These are phyloP conservation scores for Beauveria sp. DNA, from an alignment of 2,329 filamentous ascomycete genomes.

Conservation along the genomic window DNA sequence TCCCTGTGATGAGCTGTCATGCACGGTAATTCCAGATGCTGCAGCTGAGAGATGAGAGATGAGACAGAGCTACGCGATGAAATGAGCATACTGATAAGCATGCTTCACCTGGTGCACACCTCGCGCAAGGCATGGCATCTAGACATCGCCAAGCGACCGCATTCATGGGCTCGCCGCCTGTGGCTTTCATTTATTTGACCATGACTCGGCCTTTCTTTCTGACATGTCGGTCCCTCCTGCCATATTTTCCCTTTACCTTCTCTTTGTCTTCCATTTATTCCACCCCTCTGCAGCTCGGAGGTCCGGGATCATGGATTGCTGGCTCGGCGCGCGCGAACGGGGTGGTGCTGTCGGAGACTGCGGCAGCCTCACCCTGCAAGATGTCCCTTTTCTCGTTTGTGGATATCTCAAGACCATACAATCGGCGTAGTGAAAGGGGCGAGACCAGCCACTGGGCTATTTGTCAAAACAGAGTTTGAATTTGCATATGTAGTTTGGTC, in stretches of 20 bases:
- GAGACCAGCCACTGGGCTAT: neutral
- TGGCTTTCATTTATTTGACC: neutral
- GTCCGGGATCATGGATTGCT: neutral
- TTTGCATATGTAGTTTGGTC: neutral
- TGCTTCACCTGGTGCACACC: neutral
- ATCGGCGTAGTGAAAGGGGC: neutral
- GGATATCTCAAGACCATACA: neutral
- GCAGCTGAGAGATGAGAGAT: neutral
- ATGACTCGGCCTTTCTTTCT: neutral
- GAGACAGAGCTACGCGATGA: neutral
- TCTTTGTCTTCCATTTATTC: too few relatives aligned
- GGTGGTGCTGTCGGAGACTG: neutral
- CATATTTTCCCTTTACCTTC: too few relatives aligned
- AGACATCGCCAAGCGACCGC: neutral
- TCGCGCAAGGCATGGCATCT: neutral
- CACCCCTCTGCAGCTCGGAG: neutral
- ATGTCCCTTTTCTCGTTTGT: conserved; percentile 3
- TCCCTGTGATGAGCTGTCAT: neutral
- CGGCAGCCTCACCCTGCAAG: neutral
- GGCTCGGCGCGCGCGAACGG: neutral
- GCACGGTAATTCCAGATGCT: conserved; percentile 3
- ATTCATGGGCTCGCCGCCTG: neutral
- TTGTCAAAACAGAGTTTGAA: neutral
- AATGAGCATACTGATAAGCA: neutral
- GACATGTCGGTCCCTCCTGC: neutral